Percentiles rank a stretch among this genome's conserved stretches.
These are phyloP conservation scores for Giardia muris DNA, from an alignment of 208 protist species.

Conservation along the genomic window DNA sequence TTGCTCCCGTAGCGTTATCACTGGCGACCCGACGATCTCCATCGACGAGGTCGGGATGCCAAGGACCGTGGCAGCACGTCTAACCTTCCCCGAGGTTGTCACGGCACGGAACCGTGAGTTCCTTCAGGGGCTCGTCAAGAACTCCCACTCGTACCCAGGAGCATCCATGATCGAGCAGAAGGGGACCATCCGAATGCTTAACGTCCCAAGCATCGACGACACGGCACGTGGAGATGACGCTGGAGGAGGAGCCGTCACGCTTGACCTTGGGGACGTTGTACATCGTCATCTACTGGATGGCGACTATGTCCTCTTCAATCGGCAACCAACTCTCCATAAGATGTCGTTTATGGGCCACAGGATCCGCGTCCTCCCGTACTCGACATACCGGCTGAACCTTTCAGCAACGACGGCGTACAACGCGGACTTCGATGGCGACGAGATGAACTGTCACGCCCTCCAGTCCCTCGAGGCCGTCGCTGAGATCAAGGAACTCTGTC, in stretches of 20 bases:
- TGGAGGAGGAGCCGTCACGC: slow-evolving; percentile 3
- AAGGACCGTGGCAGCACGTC: slow-evolving; percentile 77
- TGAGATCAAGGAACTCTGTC: slow-evolving; percentile 61
- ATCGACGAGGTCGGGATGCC: slow-evolving; percentile 88
- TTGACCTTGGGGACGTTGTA: slow-evolving; percentile 54
- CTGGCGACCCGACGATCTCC: slow-evolving; percentile 44
- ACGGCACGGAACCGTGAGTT: slow-evolving; percentile 84
- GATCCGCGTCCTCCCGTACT: slow-evolving; percentile 75
- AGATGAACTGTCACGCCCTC: slow-evolving; percentile 99
- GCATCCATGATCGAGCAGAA: slow-evolving; percentile 66
- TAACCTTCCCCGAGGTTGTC: slow-evolving; percentile 95
- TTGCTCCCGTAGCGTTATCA: slow-evolving; percentile 95
- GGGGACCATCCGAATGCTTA: background rate
- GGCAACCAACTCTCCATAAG: slow-evolving; percentile 98
- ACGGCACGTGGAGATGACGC: background rate
- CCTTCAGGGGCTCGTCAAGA: slow-evolving; percentile 67
- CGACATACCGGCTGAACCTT: slow-evolving; percentile 95
- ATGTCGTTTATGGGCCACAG: slow-evolving; percentile 99
- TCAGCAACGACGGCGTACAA: slow-evolving; percentile 83
- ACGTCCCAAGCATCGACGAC: background rate
- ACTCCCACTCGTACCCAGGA: slow-evolving; percentile 79
- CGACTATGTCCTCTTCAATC: slow-evolving; percentile 96
- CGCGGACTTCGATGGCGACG: slow-evolving; percentile 99
- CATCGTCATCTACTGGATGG: slow-evolving; percentile 89
- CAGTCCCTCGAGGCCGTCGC: slow-evolving; percentile 80